A percentile compares a stretch with the other conserved stretches of the same genome.
Conservation (phyloP, 768 basidiomycete genomes). For the Holtermanniella nyarrowii region DNA sequence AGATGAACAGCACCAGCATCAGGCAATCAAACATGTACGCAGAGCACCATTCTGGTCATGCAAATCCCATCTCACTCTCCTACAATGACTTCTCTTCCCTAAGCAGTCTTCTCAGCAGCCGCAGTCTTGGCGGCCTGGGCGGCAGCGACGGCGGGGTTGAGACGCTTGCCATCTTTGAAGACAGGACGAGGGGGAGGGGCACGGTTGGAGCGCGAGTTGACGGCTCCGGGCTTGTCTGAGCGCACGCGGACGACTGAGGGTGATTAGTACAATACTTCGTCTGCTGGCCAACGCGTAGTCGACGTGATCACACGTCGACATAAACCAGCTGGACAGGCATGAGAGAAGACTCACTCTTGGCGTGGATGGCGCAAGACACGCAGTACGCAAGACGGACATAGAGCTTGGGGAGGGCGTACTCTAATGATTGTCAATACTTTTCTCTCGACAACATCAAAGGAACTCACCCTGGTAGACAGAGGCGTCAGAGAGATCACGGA, state of each 20-base stretch:
- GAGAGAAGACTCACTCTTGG: slow-evolving; percentile 60
- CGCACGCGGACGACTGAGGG: slow-evolving; percentile 87
- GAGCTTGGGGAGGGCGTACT: slow-evolving; percentile 91
- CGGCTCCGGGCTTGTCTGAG: slow-evolving; percentile 78
- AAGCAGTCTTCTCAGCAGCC: slow-evolving; percentile 27
- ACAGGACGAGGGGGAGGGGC: slow-evolving; percentile 89
- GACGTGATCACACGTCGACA: background rate
- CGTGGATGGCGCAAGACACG: slow-evolving; percentile 98
- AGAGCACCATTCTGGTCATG: too few relatives aligned
- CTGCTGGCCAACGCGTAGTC: background rate
- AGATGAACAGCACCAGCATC: too few relatives aligned
- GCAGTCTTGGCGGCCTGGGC: slow-evolving; percentile 55
- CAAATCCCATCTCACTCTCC: too few relatives aligned
- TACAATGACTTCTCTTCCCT: too few relatives aligned
- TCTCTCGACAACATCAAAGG: background rate
- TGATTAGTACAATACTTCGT: background rate
- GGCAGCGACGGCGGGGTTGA: slow-evolving; percentile 88
- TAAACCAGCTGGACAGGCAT: background rate
- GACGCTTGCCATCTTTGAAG: slow-evolving; percentile 71
- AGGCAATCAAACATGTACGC: too few relatives aligned
- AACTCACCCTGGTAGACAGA: slow-evolving; percentile 72
- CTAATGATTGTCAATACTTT: slow-evolving; percentile 43
- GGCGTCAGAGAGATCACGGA: slow-evolving; percentile 93
- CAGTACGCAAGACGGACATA: slow-evolving; percentile 99
- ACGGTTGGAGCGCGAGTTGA: slow-evolving; percentile 58